Base-by-base conservation (phyloP, 805 yeast genomes). In the Hanseniaspora mollemarum region DNA sequence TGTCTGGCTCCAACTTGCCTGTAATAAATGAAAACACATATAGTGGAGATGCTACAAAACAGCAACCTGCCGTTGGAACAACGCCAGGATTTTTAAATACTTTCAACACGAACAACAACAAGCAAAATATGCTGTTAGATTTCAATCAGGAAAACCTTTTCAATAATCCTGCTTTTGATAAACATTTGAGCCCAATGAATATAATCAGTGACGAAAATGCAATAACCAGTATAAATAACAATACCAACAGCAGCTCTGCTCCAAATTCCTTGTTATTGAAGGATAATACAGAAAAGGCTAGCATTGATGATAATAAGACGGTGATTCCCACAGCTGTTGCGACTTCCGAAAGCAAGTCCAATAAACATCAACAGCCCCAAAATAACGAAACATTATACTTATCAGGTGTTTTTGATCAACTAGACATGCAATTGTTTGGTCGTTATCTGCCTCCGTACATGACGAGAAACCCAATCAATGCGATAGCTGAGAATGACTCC, bases 351-450 rank as follows among this genome's bases (percentile, higher is more conserved):
- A 16, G 10, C 18, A 35, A 3, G n/a, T 2, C 41, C 24, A 16
- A 21, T 19, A 19, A 31, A 24, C 6, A 43, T 6, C 16, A 19
- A 28, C 38, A 37, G 9, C 4, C 10, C 9, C 24, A 42, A 19
- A 44, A 35, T 15, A 15, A 28, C 7, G 53, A 51, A 7, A 26
- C 54, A 16, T 32, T 68, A 49, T 83, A 84, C 58, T 72, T 83
- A 54, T 86, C 92, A 1, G 92, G 94, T 4, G 81, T 84, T 39
- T 82, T 87, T 71, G 95, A 87, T 62, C 83, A 81, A 56, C 65
- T 87, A 43, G 96, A 87, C 62, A 77, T 85, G 60, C 88, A 85
- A 60, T 73, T 87, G 18, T 87, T 87, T 69, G 96, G 95, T 1
- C 68, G 84, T 36, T 80, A 83, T 55, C 61, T 85, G 44, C 95